phyloP scores from a whole-genome alignment of 2,329 filamentous ascomycete genomes.

The Geoglossum cookeanum region DNA sequence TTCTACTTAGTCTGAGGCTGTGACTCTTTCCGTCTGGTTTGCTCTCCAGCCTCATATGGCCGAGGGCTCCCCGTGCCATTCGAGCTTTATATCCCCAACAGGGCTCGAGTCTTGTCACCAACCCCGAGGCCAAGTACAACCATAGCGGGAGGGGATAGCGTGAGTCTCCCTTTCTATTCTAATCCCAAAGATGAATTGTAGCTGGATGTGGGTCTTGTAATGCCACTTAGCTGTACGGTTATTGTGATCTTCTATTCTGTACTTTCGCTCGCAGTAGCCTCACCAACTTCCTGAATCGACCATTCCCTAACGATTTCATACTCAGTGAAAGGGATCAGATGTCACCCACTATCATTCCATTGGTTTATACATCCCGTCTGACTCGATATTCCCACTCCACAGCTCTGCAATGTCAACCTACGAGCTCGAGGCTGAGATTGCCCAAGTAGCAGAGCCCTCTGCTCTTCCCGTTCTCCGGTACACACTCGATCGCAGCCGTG shows the following conservation, averaged over 20 bases:
- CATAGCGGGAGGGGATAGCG: background rate
- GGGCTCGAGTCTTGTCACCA: background rate
- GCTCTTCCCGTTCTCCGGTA: background rate
- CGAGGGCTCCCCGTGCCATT: too few relatives aligned
- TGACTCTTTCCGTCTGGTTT: background rate
- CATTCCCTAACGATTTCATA: background rate
- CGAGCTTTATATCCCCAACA: background rate
- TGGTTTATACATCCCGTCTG: background rate
- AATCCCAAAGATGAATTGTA: background rate
- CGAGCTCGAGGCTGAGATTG: conserved; percentile 1
- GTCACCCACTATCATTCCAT: background rate
- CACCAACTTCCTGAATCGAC: background rate
- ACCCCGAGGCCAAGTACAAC: background rate
- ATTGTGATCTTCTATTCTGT: background rate
- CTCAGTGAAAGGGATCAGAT: background rate
- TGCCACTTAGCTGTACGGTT: background rate
- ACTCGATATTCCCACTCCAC: background rate
- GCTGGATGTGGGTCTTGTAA: background rate
- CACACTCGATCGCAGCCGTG: background rate
- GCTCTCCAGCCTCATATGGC: background rate
- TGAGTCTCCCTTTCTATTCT: background rate
- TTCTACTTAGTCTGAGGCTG: background rate
- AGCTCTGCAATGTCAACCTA: conserved; percentile 1
- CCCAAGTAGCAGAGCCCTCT: background rate
- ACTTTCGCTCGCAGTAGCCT: background rate